A percentile compares a stretch with the other conserved stretches of the same genome.
phyloP scores from a whole-genome alignment of 345 rosid genomes.

The Mallotus nudiflorus region DNA sequence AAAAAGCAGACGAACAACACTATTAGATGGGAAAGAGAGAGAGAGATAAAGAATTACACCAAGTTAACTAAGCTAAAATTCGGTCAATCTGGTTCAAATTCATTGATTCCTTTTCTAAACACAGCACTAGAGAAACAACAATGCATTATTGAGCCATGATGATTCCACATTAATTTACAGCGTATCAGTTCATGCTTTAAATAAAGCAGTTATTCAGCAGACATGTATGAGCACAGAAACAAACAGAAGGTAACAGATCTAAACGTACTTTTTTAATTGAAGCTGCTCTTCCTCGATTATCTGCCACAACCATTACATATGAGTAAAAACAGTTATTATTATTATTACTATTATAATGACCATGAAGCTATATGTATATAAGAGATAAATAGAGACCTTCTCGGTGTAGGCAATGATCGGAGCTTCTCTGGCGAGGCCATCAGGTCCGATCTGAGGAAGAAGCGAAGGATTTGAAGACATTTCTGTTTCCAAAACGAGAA shows the following conservation, averaged over 20 bases:
- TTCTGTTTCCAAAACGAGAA: not conserved
- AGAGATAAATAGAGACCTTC: constrained; percentile 45
- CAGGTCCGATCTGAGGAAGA: constrained; percentile 80
- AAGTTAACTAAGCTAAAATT: not conserved
- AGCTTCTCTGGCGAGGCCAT: constrained; percentile 80
- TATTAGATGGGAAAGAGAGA: too few species aligned
- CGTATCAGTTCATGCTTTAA: too few species aligned
- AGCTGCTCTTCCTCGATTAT: constrained; percentile 83
- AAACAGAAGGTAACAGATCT: not conserved
- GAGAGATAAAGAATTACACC: too few species aligned
- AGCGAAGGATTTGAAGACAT: constrained; percentile 70
- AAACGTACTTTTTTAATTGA: constrained; percentile 69
- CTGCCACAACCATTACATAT: constrained; percentile 36
- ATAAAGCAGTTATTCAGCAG: not conserved
- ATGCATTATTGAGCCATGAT: too few species aligned
- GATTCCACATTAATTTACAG: too few species aligned
- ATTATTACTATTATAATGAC: not conserved
- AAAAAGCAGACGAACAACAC: too few species aligned
- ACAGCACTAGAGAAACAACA: not conserved
- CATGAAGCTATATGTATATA: not conserved
- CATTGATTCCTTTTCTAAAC: not conserved
- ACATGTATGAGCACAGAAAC: not conserved
- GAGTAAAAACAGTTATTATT: constrained; percentile 1
- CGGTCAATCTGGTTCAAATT: not conserved
- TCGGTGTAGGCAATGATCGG: constrained; percentile 90